Evolutionary conservation across 2,329 filamentous ascomycete species (phyloP), one percentile per base, ranked within the genome.

Genomic region (Ascochyta pisi): DNA sequence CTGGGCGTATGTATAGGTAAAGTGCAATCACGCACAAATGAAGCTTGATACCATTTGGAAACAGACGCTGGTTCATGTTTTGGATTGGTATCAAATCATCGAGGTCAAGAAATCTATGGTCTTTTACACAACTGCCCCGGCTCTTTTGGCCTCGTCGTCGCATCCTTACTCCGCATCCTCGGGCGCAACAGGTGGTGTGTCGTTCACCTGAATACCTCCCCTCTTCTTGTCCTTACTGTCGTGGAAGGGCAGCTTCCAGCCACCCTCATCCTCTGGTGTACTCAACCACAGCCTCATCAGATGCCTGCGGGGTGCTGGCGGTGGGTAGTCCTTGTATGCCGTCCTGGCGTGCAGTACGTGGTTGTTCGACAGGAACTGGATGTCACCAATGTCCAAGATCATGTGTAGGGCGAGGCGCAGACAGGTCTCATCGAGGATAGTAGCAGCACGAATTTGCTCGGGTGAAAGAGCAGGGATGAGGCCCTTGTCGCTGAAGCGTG

Each of bases 181-280:
- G 9, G 89, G 88, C 38, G 89, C 90, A 46, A 87, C 85, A 1
- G 92, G 92, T 8, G 89, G 80, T 24, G 83, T 90, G 73, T 96
- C 86, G 74, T 96, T 85, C 2, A 96, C 92, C 78, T 96, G 92
- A 63, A 96, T 91, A 0, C 92, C 92, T 7, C 91, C 91, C 16
- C 92, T 83, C 84, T 96, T 96, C 84, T 90, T 91, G 82, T 95
- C 89, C 52, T 84, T 80, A 52, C 85, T 89, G 75, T 96, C 92
- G 66, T 86, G 87, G 78, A 93, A 94, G 1, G 92, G 92, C 75
- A 96, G 76, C 47, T 84, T 86, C 92, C 92, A 96, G 0, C 92
- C 92, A 3, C 91, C 92, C 75, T 96, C 92, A 22, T 77, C 81
- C 77, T 94, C 89, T 0, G 92, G 91, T 2, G 90, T 92, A 10